A percentile compares a stretch with the other conserved stretches of the same genome.
These are phyloP conservation scores for Porogramme epimiltina DNA, from an alignment of 1,284 basidiomycete species.

Conservation along the genomic window DNA sequence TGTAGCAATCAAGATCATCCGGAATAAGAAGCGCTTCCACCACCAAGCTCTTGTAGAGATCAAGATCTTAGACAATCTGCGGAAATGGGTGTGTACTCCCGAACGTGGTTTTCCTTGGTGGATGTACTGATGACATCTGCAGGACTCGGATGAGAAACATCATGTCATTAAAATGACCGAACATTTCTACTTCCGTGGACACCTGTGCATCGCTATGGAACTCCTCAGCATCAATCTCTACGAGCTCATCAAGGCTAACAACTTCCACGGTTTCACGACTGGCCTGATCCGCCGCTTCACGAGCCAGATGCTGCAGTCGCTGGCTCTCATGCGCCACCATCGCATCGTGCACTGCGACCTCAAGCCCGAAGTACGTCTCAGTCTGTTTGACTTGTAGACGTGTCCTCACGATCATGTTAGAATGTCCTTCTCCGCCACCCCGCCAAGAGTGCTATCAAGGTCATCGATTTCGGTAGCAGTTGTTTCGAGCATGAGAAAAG, in stretches of 20 bases:
- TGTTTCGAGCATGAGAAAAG: constrained; percentile 99
- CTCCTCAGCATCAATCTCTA: constrained; percentile 98
- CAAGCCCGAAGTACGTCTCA: constrained; percentile 85
- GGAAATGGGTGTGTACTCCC: constrained; percentile 82
- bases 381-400: neutral
- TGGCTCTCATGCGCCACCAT: constrained; percentile 94
- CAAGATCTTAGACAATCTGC: constrained; percentile 94
- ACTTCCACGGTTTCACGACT: constrained; percentile 96
- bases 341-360: constrained; percentile 99
- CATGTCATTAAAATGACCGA: constrained; percentile 99
- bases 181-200: constrained; percentile 97
- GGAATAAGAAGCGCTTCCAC: constrained; percentile 99
- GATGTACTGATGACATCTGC: constrained; percentile 7
- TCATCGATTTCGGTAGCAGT: constrained; percentile 99
- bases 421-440: constrained; percentile 96
- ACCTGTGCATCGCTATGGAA: constrained; percentile 99
- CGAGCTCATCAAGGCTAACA: constrained; percentile 99
- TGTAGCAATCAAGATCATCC: constrained; percentile 98
- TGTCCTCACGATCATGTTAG: constrained; percentile 40
- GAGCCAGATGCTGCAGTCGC: constrained; percentile 90
- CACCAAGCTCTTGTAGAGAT: constrained; percentile 98
- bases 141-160: constrained; percentile 97
- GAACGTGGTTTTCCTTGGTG: neutral
- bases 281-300: constrained; percentile 95
- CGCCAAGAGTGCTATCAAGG: constrained; percentile 94